Conservation (phyloP, 1,284 basidiomycete genomes). For the Leccinum pachyderme region DNA sequence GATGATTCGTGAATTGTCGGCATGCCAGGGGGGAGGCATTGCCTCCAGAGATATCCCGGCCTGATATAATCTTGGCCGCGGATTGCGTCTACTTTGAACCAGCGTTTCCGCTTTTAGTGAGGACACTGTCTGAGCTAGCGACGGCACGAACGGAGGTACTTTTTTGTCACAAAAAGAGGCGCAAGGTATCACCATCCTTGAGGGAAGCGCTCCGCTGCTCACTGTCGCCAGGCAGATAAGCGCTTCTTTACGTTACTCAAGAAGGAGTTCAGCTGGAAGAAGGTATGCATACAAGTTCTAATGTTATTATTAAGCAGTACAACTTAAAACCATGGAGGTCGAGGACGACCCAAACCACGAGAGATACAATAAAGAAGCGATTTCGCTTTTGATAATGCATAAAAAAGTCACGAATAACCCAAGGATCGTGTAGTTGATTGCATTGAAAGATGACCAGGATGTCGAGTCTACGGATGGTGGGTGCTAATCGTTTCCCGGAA, state of each 20-base stretch:
- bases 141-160: conserved; percentile 63
- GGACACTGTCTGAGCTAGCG: conserved; percentile 72
- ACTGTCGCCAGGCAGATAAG: conserved; percentile 72
- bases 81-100: conserved; percentile 97
- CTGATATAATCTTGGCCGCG: conserved; percentile 78
- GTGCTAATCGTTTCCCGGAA: neutral
- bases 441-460: neutral
- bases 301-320: neutral
- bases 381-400: conserved; percentile 51
- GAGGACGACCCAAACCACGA: conserved; percentile 49
- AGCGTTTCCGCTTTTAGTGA: conserved; percentile 86
- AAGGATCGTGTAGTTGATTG: neutral
- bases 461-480: neutral
- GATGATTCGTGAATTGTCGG: conserved; percentile 5
- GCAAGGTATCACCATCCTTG: conserved; percentile 59
- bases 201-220: conserved; percentile 1
- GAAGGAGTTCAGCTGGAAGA: conserved; percentile 78
- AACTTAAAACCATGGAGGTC: conserved; percentile 37
- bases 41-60: conserved; percentile 41
- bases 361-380: conserved; percentile 54
- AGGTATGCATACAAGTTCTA: conserved; percentile 41
- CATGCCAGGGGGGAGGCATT: conserved; percentile 52
- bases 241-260: conserved; percentile 84
- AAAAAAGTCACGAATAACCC: conserved; percentile 19
- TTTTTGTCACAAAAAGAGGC: conserved; percentile 92